Evolutionary conservation across 257 asterid genomes (phyloP).

Genomic region (Solanum verrucosum): DNA sequence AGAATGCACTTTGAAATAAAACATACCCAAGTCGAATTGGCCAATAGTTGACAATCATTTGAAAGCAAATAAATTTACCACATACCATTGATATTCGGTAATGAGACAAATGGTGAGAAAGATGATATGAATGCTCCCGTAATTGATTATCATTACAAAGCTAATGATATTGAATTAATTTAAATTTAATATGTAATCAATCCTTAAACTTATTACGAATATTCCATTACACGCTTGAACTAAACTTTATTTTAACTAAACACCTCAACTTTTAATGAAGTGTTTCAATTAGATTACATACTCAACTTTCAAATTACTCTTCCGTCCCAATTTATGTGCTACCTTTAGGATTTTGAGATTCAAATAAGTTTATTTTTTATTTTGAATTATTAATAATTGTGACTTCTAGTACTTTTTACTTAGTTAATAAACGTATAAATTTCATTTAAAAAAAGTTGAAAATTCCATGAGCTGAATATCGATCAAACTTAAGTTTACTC

Average conservation of each 20-base stretch:
- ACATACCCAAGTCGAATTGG: background rate
- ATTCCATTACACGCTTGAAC: background rate
- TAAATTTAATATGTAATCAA: too few species aligned
- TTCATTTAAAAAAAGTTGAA: too few species aligned
- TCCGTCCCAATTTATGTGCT: background rate
- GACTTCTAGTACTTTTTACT: too few species aligned
- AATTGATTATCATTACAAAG: background rate
- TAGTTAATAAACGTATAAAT: too few species aligned
- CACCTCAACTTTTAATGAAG: background rate
- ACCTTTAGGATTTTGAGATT: too few species aligned
- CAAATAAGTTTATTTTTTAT: too few species aligned
- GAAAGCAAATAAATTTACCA: background rate
- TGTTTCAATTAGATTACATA: background rate
- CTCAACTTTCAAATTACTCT: background rate
- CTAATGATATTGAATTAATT: background rate
- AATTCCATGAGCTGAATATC: rapidly evolving
- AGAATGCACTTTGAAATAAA: background rate
- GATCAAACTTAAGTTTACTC: background rate
- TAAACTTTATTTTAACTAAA: too few species aligned
- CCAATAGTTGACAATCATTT: background rate
- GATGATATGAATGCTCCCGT: background rate
- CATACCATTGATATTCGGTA: background rate
- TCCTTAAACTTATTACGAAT: background rate
- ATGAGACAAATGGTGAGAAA: background rate
- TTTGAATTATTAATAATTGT: too few species aligned